Evolutionary conservation across 2,329 filamentous ascomycete genomes (phyloP), one percentile per base, ranked within the genome.

Genomic region (Colletotrichum phormii): DNA sequence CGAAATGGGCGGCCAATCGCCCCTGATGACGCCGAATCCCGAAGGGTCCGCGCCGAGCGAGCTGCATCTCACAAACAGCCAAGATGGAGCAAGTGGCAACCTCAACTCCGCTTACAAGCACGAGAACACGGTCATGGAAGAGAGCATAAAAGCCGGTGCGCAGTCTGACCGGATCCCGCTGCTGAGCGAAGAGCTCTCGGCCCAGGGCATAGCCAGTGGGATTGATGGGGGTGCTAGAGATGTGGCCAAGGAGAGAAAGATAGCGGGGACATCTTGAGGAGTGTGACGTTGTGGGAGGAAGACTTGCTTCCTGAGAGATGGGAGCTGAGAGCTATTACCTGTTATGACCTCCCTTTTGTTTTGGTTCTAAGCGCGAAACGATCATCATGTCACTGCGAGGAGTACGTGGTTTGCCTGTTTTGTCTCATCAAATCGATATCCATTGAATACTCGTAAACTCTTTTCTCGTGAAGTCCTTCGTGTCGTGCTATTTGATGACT

Each of bases 131-230:
- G 70, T 75, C 0, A 68, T 73, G 3, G 75, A 66, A 22, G 76
- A 77, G 59, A 67, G 76, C 15, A 75, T 79, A 7, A 80, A 81
- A 49, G 79, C 79, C 15, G 78, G 75, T 11, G 78, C 71, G 29
- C 29, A 51, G 5, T 57, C 59, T 2, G 89, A 91, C 73, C 83
- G 85, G 22, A 91, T 92, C 59, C 89, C 90, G 2, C 79, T 91
- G 35, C 81, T 92, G 18, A 85, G 82, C 42, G 87, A 89, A 18
- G 86, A 89, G 65, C 78, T 78, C 54, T 77, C 76, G 12, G 76
- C 75, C 7, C 77, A 78, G 3, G 78, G 75, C 15, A 79, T 53
- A n/a, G 61, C 83, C 6, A 87, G 84, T 1, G 84, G 85, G 2
- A 76, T 86, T 46, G 87, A 89, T 65, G 80, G 79, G 1, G 81